phyloP scores from a whole-genome alignment of 345 rosid species.

The Ricinus communis region DNA sequence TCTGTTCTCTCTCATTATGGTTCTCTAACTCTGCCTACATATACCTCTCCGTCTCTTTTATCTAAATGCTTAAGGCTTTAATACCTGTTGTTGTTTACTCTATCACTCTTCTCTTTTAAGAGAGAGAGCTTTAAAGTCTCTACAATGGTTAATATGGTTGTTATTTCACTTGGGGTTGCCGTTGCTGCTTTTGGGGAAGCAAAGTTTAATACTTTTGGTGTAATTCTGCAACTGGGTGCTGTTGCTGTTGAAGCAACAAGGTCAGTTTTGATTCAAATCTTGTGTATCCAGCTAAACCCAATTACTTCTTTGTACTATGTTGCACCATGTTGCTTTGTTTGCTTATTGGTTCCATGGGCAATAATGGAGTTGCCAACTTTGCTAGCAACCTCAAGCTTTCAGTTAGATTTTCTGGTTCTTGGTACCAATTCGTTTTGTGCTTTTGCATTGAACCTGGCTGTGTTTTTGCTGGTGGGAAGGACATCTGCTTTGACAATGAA shows the following conservation, averaged over 20 bases:
- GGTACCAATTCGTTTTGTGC: slow-evolving; percentile 92
- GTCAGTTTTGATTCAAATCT: slow-evolving; percentile 84
- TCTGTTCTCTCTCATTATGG: too few species aligned
- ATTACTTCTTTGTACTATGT: slow-evolving; percentile 81
- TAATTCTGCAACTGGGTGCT: slow-evolving; percentile 78
- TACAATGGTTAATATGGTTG: too few species aligned
- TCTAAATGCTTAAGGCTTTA: too few species aligned
- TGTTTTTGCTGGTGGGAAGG: slow-evolving; percentile 90
- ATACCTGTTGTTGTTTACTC: too few species aligned
- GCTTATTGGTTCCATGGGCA: slow-evolving; percentile 81
- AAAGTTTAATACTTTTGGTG: slow-evolving; percentile 85
- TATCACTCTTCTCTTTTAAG: too few species aligned
- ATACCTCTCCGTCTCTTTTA: too few species aligned
- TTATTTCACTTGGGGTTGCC: too few species aligned
- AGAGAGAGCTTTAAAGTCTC: too few species aligned
- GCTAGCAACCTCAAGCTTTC: slow-evolving; percentile 75
- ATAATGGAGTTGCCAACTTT: slow-evolving; percentile 74
- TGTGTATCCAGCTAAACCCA: slow-evolving; percentile 78
- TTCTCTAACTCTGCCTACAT: too few species aligned
- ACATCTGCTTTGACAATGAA: slow-evolving; percentile 97
- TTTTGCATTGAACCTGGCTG: slow-evolving; percentile 87
- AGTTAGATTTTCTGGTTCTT: slow-evolving; percentile 76
- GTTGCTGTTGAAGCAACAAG: slow-evolving; percentile 91
- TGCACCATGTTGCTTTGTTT: slow-evolving; percentile 82
- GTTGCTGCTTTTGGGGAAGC: slow-evolving; percentile 61